A percentile compares a stretch with the other conserved stretches of the same genome.
phyloP scores from a whole-genome alignment of 176 grass and related monocot species.

The Rhynchospora pubera region DNA sequence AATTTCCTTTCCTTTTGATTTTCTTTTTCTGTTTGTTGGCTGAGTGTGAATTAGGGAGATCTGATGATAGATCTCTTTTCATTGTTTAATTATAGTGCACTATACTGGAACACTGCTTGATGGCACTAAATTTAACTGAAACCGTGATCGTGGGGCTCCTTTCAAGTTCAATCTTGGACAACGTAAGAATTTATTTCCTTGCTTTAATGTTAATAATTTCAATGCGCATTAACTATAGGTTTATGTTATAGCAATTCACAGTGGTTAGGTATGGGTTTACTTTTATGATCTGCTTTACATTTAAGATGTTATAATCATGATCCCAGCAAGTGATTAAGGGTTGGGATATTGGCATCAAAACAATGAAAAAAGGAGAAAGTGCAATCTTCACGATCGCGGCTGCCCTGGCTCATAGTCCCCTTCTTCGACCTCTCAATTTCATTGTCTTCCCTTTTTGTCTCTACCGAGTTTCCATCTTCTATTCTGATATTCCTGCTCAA shows the following conservation, averaged over 20 bases:
- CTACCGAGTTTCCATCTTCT: no score
- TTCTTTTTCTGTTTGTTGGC: background rate
- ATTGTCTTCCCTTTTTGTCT: no score
- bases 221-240: background rate
- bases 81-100: conserved; percentile 57
- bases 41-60: background rate
- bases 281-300: background rate
- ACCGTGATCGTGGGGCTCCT: conserved; percentile 55
- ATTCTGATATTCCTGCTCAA: no score
- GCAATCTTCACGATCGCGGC: conserved; percentile 89
- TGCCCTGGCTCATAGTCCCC: conserved; percentile 62
- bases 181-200: conserved; percentile 34
- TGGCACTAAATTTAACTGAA: conserved; percentile 93
- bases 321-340: conserved; percentile 77
- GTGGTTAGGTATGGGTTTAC: background rate
- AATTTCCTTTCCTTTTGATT: background rate
- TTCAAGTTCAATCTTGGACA: conserved; percentile 98
- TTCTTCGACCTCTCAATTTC: no score
- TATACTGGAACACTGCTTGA: conserved; percentile 96
- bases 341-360: conserved; percentile 97
- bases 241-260: background rate
- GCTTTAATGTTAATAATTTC: background rate
- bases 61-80: conserved; percentile 11
- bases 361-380: conserved; percentile 98
- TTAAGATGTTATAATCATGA: background rate